These are phyloP conservation scores for Cinchona pubescens DNA, from an alignment of 257 asterid species.

Conservation along the genomic window DNA sequence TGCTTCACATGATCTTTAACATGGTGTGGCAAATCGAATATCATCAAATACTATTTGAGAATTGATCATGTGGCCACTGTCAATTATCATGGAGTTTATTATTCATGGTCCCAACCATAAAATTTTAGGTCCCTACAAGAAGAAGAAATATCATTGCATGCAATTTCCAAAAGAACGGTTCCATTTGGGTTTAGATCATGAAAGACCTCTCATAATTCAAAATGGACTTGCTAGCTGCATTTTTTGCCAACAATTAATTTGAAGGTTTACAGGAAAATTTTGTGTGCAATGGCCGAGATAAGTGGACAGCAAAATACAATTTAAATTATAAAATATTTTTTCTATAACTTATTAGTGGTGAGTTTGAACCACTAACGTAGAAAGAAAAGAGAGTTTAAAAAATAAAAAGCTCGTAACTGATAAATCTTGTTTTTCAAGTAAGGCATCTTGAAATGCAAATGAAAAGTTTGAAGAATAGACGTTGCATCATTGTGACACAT, in stretches of 20 bases:
- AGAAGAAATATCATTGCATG: neutral
- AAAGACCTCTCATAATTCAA: neutral
- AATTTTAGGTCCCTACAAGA: conserved; percentile 8
- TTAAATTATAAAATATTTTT: no score
- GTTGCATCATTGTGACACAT: no score
- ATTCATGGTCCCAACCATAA: conserved; percentile 17
- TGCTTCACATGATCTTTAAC: conserved; percentile 4
- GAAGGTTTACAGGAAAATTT: neutral
- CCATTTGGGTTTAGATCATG: neutral
- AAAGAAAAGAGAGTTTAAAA: no score
- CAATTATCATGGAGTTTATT: neutral
- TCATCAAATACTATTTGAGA: neutral
- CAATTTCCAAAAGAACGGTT: neutral
- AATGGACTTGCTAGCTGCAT: neutral
- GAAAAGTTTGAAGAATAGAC: no score
- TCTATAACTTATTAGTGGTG: no score
- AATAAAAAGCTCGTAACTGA: no score
- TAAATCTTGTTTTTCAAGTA: neutral
- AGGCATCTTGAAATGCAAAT: neutral
- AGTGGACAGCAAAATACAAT: no score
- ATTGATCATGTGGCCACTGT: neutral
- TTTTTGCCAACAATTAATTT: neutral
- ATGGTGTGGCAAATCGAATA: conserved; percentile 9
- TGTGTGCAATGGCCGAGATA: neutral
- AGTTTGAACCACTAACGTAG: no score